Base-by-base conservation (phyloP, 2,329 filamentous ascomycete species). In the Macrophomina phaseolina region DNA sequence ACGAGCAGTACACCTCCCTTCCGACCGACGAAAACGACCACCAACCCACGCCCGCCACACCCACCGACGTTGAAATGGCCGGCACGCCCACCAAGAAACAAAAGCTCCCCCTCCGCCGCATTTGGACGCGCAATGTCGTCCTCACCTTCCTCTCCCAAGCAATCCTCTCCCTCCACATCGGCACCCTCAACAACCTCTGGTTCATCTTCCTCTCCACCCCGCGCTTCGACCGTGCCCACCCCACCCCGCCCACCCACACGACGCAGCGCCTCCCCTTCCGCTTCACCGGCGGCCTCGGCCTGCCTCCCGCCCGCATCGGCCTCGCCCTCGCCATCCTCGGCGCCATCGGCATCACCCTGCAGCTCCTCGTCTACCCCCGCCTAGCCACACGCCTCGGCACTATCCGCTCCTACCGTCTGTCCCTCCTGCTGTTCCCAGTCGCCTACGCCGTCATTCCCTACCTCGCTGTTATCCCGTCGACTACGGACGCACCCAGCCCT, bases 141-240 rank as follows among this genome's bases (percentile, higher is more conserved):
- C 72, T 77, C 60, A 82, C 81, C 0, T 73, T 84, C 5, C 71
- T 80, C 6, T 75, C 81, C 0, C 81, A 84, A 67, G 81, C 78
- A 12, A 70, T 82, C 28, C 76, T 84, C 4, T 79, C 81, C 7
- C 78, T 81, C 74, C 82, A 84, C 67, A 78, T 84, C 23, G 81
- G 82, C 5, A 82, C 80, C 1, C 84, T 84, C 76, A 82, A 79
- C 71, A 80, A 77, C 34, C 74, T 84, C 38, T 84, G 81, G 81
- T 84, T 82, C 70, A 79, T 83, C 63, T 84, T 82, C 70, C 79
- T 84, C 38, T 83, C 81, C 2, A 79, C 81, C 4, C 80, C 81
- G 2, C 78, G 81, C 46, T 83, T 77, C 69, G 73, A 80, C 46
- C 75, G 77, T 0, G 30, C 68, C 18, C 64, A 79, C 36, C 77